Evolutionary conservation across 192 early-diverging fungal genomes (phyloP), one percentile per base, ranked within the genome.

Genomic region (Entomortierella chlamydospora): DNA sequence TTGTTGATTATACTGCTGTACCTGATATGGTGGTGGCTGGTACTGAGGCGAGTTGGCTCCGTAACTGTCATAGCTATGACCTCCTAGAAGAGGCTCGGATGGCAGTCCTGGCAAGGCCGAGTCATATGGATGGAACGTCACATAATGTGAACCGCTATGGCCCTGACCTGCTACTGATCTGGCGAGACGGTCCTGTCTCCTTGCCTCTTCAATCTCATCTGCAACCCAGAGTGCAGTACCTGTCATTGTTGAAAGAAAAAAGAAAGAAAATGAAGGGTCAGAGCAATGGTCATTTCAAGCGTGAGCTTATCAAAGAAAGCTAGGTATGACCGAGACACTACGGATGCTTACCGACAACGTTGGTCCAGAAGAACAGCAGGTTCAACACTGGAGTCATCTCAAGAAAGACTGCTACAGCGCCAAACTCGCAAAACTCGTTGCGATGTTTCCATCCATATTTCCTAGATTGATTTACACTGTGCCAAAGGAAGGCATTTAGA

Each of bases 291-390:
- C n/a, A n/a, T n/a, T n/a, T n/a, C n/a, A n/a, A 47, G 20, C 45
- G 15, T 12, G 45, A 20, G 12, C 20, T 47, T 47, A 15, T 47
- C 45, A 47, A 20, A 47, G 2, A 37, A 37, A 18, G 28, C 23
- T 42, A 37, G 10, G 8, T 28, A 18, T 49, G 30, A 60, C 31
- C 15, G 8, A 52, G 22, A 68, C 15, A 20, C 28, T 51, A 33
- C 61, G 2, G 23, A 51, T 62, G 39, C 66, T 57, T 52, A 55
- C 89, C 90, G 8, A 92, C 86, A 39, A 88, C 82, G 60, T 93
- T 93, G 11, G 91, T 93, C 85, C 90, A 92, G 70, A 90, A 83
- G 50, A 92, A 93, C 5, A 93, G 10, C 42, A 89, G 47, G 55
- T 88, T 87, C 18, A 90, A 63, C 12, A 93, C 34, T 15, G 91